Evolutionary conservation across 257 asterid genomes (phyloP), one percentile per base, ranked within the genome.

Genomic region (Ligustrum vulgare): DNA sequence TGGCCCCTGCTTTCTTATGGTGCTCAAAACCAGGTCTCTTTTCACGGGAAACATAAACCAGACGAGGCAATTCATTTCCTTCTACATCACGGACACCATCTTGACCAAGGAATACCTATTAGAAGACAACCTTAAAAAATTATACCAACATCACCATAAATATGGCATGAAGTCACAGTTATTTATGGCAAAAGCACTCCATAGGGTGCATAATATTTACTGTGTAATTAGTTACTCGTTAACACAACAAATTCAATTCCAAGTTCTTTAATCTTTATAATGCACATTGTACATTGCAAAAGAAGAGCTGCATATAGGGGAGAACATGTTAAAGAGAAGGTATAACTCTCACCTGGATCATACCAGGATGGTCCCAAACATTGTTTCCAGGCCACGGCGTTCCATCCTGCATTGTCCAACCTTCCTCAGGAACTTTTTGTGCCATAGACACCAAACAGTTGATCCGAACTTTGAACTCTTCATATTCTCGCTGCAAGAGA

Each of bases 331-430:
- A 10, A 41, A 56, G 36, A 31, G 32, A 35, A 70, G 31, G 66
- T 23, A 22, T 8, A 60, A 51, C 66, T 70, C 91, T 77, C 74
- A 91, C 98, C 97, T 93, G 98, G 76, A 91, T 93, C 97, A 93
- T 93, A 77, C 96, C 98, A 72, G 98, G 97, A 82, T 93, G 98
- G 80, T 91, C 98, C 74, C 94, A 73, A 74, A 93, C 98, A 85
- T 77, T 87, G 84, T 93, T 93, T 79, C 98, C 98, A 16, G 98
- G 98, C 98, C 98, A 93, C 36, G 91, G 90, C 5, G 96, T 87
- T 35, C 98, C 98, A 84, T 93, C 98, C 81, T 87, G 96, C 96
- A 91, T 91, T 47, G 98, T 91, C 97, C 96, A 93, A 70, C 98
- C 98, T 11, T 93, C 98, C 76, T 93, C 98, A 0, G 98, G 98